Conservation (phyloP, 2,329 filamentous ascomycete species). For the Magnaporthiopsis incrustans region DNA sequence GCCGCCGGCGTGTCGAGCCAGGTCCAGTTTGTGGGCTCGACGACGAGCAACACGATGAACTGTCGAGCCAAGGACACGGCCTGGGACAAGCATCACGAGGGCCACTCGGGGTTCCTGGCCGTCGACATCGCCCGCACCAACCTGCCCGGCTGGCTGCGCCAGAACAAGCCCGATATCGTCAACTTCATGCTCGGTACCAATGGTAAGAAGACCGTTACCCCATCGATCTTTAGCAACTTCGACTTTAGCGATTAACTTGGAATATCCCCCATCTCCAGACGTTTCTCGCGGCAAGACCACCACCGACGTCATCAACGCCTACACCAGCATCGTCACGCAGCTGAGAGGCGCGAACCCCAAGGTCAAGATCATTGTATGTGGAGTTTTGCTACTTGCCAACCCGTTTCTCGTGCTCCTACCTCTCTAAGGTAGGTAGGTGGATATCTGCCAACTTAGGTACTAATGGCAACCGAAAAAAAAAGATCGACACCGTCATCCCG, state of each 20-base stretch:
- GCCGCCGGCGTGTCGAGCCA: conserved; percentile 23
- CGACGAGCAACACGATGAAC: conserved; percentile 27
- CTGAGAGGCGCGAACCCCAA: conserved; percentile 28
- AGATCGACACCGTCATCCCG: conserved; percentile 33
- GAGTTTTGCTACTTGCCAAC: neutral
- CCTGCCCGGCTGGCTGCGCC: conserved; percentile 28
- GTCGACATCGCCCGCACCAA: conserved; percentile 35
- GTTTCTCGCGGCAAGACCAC: conserved; percentile 22
- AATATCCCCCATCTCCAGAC: conserved; percentile 16
- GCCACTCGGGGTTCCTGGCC: conserved; percentile 34
- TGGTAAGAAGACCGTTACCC: neutral
- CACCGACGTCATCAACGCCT: conserved; percentile 28
- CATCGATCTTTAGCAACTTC: too few species aligned
- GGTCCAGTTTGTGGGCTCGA: conserved; percentile 34
- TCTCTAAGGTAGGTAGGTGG: too few species aligned
- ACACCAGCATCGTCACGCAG: conserved; percentile 28
- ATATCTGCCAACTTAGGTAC: too few species aligned
- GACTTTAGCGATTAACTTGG: too few species aligned
- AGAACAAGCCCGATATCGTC: conserved; percentile 31
- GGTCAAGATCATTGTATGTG: conserved; percentile 31
- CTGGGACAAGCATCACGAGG: conserved; percentile 34
- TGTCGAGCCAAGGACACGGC: conserved; percentile 24
- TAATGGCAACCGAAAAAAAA: neutral
- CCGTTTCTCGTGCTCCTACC: neutral
- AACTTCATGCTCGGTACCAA: conserved; percentile 39